Evolutionary conservation across 179 eudicot genomes (phyloP).

Genomic region (Carnegiea gigantea): DNA sequence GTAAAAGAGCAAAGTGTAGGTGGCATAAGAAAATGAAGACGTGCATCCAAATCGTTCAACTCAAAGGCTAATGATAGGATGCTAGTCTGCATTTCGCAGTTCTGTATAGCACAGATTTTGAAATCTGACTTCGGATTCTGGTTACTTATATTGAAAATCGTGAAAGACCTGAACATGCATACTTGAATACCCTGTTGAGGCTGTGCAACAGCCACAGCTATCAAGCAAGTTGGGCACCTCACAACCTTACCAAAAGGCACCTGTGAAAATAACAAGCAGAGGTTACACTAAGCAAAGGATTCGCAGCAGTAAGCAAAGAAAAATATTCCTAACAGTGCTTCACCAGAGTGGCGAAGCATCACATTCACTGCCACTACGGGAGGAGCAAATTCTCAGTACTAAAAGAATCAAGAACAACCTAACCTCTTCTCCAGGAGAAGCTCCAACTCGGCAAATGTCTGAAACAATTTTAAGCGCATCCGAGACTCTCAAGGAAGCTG

Average conservation of each 20-base stretch:
- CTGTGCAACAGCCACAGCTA: slow-evolving; percentile 92
- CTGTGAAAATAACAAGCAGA: slow-evolving; percentile 36
- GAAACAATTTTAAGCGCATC: slow-evolving; percentile 74
- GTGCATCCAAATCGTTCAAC: not conserved
- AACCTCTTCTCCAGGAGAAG: slow-evolving; percentile 91
- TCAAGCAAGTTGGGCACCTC: slow-evolving; percentile 78
- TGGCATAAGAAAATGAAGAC: not conserved
- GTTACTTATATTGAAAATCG: slow-evolving; percentile 13
- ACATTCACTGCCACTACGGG: not conserved
- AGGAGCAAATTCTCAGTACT: not conserved
- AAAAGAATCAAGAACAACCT: slow-evolving; percentile 1
- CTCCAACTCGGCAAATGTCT: slow-evolving; percentile 70
- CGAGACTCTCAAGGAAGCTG: slow-evolving; percentile 80
- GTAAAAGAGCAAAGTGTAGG: slow-evolving; percentile 23
- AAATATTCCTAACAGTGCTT: not conserved
- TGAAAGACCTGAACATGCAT: slow-evolving; percentile 47
- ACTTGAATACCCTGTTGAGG: slow-evolving; percentile 99
- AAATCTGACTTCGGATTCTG: not conserved
- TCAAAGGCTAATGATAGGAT: slow-evolving; percentile 10
- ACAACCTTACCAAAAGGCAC: slow-evolving; percentile 94
- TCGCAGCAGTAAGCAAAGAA: not conserved
- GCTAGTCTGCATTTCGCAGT: not conserved
- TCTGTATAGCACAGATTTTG: not conserved
- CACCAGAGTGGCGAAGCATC: not conserved
- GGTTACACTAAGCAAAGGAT: slow-evolving; percentile 12